Evolutionary conservation across 495 filamentous ascomycete genomes (phyloP).

Genomic region (Articulospora tetracladia): DNA sequence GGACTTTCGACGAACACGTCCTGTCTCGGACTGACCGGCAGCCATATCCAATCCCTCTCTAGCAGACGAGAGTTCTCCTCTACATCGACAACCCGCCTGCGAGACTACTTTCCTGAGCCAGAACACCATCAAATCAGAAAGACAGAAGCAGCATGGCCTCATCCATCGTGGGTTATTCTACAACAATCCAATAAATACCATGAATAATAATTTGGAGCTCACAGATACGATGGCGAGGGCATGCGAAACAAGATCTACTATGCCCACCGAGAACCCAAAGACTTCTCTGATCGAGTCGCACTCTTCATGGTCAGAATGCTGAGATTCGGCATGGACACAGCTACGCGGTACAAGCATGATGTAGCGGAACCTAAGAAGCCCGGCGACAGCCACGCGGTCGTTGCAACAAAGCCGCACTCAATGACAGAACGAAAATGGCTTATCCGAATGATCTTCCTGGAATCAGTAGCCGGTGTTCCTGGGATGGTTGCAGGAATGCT

Average conservation of each 20-base stretch:
- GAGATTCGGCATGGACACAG: constrained; percentile 63
- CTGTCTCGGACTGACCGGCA: constrained; percentile 10
- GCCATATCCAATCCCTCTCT: constrained; percentile 8
- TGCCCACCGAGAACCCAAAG: constrained; percentile 63
- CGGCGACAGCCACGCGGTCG: constrained; percentile 36
- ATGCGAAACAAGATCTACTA: constrained; percentile 57
- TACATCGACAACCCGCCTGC: constrained; percentile 17
- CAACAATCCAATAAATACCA: background rate
- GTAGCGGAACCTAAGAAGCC: constrained; percentile 39
- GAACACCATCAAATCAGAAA: constrained; percentile 32
- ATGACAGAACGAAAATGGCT: constrained; percentile 81
- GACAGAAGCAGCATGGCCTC: constrained; percentile 61
- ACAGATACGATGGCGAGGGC: constrained; percentile 57
- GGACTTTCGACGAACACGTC: constrained; percentile 8
- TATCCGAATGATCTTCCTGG: constrained; percentile 84
- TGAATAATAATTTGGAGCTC: background rate
- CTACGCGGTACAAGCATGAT: constrained; percentile 70
- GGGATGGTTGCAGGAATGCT: constrained; percentile 97
- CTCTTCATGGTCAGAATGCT: constrained; percentile 57
- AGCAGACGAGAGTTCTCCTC: constrained; percentile 23
- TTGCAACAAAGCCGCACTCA: constrained; percentile 41
- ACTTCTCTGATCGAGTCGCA: constrained; percentile 66
- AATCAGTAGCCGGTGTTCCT: constrained; percentile 90
- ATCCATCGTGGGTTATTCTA: constrained; percentile 47
- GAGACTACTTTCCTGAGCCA: constrained; percentile 25